phyloP scores from a whole-genome alignment of 345 rosid species.

The Hibiscus tridactylites region DNA sequence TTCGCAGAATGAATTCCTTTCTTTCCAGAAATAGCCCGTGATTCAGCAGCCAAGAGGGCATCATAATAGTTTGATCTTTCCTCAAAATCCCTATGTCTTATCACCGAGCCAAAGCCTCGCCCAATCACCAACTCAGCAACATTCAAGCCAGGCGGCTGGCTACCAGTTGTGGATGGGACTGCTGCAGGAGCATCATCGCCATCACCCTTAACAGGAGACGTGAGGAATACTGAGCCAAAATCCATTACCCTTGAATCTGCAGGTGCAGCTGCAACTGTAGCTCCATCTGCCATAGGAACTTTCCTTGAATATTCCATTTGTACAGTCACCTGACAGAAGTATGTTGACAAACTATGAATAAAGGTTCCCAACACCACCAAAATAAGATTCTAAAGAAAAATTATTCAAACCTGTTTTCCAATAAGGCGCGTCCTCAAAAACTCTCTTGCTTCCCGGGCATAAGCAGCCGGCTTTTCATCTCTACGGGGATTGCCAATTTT shows the following conservation, averaged over 20 bases:
- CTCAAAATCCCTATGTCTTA: conserved; percentile 78
- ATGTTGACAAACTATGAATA: not conserved
- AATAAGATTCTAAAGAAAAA: conserved; percentile 18
- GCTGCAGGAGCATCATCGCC: conserved; percentile 40
- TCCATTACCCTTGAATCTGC: conserved; percentile 80
- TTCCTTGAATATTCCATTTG: conserved; percentile 96
- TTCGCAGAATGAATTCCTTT: conserved; percentile 79
- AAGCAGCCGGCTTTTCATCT: conserved; percentile 86
- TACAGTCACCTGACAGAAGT: conserved; percentile 57
- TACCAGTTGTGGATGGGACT: conserved; percentile 17
- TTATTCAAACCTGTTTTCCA: not conserved
- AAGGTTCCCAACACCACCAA: not conserved
- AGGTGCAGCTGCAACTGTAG: conserved; percentile 39
- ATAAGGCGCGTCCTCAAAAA: conserved; percentile 52
- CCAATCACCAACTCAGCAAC: conserved; percentile 71
- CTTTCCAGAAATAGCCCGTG: conserved; percentile 67
- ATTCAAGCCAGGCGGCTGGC: conserved; percentile 56
- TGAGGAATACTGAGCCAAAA: conserved; percentile 88
- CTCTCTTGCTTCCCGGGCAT: conserved; percentile 92
- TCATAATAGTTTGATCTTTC: conserved; percentile 32
- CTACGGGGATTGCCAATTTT: conserved; percentile 83
- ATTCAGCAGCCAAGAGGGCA: conserved; percentile 82
- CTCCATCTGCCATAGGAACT: conserved; percentile 55
- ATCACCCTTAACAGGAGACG: conserved; percentile 52
- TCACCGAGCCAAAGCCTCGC: conserved; percentile 77